phyloP scores from a whole-genome alignment of 75 land plant species.

The Picea glauca region DNA sequence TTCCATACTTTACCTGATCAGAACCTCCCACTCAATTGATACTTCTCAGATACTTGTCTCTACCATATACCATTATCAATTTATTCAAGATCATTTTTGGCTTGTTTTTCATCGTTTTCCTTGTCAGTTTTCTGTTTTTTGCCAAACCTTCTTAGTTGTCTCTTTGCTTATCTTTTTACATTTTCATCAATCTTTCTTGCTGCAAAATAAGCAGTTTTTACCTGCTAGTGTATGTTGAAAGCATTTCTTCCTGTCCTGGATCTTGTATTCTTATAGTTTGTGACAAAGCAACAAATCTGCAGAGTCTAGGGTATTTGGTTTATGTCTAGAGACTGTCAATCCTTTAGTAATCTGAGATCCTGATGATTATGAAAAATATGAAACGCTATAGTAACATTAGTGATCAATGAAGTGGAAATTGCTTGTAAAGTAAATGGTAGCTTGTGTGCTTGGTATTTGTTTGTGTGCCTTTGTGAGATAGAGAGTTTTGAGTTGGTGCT shows the following conservation, averaged over 20 bases:
- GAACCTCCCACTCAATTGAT: background rate
- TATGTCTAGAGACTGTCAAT: background rate
- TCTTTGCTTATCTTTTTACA: too few species aligned
- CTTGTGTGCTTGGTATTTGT: background rate
- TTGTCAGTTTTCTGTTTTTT: too few species aligned
- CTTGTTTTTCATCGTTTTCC: too few species aligned
- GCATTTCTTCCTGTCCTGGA: background rate
- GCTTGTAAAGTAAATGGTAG: background rate
- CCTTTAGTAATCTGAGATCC: background rate
- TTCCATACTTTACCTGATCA: background rate
- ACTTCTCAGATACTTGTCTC: background rate
- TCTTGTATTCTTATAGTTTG: background rate
- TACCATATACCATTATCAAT: too few species aligned
- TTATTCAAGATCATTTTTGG: too few species aligned
- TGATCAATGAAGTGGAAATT: background rate
- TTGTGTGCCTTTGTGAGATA: background rate
- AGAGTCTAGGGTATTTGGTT: background rate
- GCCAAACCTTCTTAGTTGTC: too few species aligned
- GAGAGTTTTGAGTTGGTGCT: conserved; percentile 1
- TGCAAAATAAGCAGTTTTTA: background rate
- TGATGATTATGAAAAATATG: background rate
- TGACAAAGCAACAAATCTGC: background rate
- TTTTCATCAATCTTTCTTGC: too few species aligned
- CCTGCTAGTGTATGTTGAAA: background rate
- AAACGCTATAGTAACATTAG: background rate